These are phyloP conservation scores for Coprinopsis marcescibilis DNA, from an alignment of 768 basidiomycete species.

Conservation along the genomic window DNA sequence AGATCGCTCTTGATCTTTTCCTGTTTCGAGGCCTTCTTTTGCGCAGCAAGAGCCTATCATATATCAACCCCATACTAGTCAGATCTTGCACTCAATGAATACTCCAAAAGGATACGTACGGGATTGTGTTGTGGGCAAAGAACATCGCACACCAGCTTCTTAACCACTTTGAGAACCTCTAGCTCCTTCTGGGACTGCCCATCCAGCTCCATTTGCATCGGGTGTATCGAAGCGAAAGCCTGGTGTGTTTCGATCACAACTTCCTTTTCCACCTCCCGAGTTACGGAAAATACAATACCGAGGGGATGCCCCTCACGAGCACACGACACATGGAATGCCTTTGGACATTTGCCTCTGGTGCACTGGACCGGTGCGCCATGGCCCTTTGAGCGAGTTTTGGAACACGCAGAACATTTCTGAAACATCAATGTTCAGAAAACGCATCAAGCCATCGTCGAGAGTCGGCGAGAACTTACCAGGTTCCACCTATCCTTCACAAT, in stretches of 20 bases:
- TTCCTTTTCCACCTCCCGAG: conserved; percentile 77
- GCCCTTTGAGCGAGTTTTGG: conserved; percentile 55
- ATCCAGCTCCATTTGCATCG: conserved; percentile 28
- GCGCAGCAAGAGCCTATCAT: conserved; percentile 62
- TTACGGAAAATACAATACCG: conserved; percentile 53
- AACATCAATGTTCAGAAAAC: too few relatives aligned
- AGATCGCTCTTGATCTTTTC: conserved; percentile 70
- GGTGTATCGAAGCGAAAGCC: conserved; percentile 8
- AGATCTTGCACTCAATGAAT: conserved; percentile 2
- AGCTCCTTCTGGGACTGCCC: conserved; percentile 6
- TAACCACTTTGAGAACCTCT: conserved; percentile 59
- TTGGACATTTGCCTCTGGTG: conserved; percentile 89
- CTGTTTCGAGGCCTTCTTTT: conserved; percentile 69
- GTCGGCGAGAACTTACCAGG: conserved; percentile 49
- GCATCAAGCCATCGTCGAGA: too few relatives aligned
- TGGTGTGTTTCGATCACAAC: conserved; percentile 50
- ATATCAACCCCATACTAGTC: not conserved
- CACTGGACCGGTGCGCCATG: conserved; percentile 89
- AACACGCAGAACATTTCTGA: conserved; percentile 88
- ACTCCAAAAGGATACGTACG: conserved; percentile 40
- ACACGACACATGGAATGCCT: conserved; percentile 91
- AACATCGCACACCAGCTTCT: conserved; percentile 68
- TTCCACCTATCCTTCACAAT: conserved; percentile 93
- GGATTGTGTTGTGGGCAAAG: conserved; percentile 89
- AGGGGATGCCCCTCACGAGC: conserved; percentile 53